phyloP scores from a whole-genome alignment of 768 basidiomycete genomes.

The Floccularia luteovirens region DNA sequence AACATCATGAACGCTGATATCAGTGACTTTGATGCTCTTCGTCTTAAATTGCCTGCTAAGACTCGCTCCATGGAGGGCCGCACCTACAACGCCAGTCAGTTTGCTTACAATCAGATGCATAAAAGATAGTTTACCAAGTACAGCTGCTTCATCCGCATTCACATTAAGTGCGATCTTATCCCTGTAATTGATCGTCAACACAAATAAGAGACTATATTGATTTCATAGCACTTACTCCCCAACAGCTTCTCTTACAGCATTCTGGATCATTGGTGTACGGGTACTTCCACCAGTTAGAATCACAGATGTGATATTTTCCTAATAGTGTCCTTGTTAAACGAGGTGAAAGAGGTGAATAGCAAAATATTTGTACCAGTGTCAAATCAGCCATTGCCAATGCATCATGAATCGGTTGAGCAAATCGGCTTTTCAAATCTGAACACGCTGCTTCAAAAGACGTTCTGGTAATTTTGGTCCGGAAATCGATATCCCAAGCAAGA shows the following conservation, averaged over 20 bases:
- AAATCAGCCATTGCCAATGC: slow-evolving; percentile 64
- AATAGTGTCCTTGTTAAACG: too few relatives aligned
- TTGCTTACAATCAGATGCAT: background rate
- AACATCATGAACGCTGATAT: slow-evolving; percentile 67
- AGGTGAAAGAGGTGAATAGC: slow-evolving; percentile 3
- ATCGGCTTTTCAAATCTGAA: slow-evolving; percentile 54
- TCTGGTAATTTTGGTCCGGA: slow-evolving; percentile 70
- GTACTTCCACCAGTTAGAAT: slow-evolving; percentile 91
- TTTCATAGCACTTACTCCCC: slow-evolving; percentile 51
- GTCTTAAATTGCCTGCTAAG: slow-evolving; percentile 91
- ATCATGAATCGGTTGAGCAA: slow-evolving; percentile 66
- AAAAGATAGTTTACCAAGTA: slow-evolving; percentile 48
- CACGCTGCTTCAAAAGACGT: slow-evolving; percentile 73
- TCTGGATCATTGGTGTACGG: slow-evolving; percentile 87
- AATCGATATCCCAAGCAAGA: slow-evolving; percentile 86
- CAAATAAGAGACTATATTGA: background rate
- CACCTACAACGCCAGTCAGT: slow-evolving; percentile 31
- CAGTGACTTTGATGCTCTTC: slow-evolving; percentile 83
- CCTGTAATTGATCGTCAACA: slow-evolving; percentile 20
- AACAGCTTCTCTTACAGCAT: slow-evolving; percentile 68
- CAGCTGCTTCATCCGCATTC: slow-evolving; percentile 94
- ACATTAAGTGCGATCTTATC: slow-evolving; percentile 90
- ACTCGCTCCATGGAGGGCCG: slow-evolving; percentile 86
- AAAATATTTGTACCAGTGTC: slow-evolving; percentile 36
- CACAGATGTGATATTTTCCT: slow-evolving; percentile 80